These are phyloP conservation scores for Fragaria iinumae DNA, from an alignment of 306 rosid species.

Conservation along the genomic window DNA sequence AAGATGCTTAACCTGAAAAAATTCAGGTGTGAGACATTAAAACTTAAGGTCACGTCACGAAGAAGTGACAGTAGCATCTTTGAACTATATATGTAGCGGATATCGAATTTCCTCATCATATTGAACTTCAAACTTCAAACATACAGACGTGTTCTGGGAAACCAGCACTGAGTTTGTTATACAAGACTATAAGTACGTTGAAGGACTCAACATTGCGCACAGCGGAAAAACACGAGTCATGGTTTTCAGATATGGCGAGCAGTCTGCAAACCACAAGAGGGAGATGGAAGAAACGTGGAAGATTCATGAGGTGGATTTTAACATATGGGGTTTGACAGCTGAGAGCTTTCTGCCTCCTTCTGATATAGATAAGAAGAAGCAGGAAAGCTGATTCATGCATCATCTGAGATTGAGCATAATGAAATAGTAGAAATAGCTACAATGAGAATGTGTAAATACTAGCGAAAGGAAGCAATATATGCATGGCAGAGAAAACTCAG, in stretches of 20 bases:
- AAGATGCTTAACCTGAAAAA: neutral
- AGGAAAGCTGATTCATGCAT: neutral
- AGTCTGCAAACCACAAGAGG: conserved; percentile 73
- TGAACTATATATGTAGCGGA: neutral
- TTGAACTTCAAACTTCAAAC: too few species aligned
- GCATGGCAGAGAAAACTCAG: too few species aligned
- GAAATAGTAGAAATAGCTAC: neutral
- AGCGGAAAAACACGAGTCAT: conserved; percentile 72
- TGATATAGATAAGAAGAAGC: conserved; percentile 13
- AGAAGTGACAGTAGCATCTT: neutral
- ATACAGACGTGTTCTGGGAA: conserved; percentile 79
- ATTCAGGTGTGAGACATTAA: neutral
- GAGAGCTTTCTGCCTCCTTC: conserved; percentile 75
- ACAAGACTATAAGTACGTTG: conserved; percentile 69
- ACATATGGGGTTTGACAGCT: conserved; percentile 60
- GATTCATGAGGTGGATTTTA: conserved; percentile 79
- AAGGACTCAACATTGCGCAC: conserved; percentile 78
- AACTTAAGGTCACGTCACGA: too few species aligned
- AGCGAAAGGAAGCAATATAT: too few species aligned
- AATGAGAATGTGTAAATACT: too few species aligned
- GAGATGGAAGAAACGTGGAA: conserved; percentile 87
- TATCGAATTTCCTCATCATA: too few species aligned
- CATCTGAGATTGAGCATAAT: conserved; percentile 6
- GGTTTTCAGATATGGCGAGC: conserved; percentile 75
- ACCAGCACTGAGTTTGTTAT: conserved; percentile 81